These are phyloP conservation scores for Medicago truncatula DNA, from an alignment of 306 rosid genomes.

Conservation along the genomic window DNA sequence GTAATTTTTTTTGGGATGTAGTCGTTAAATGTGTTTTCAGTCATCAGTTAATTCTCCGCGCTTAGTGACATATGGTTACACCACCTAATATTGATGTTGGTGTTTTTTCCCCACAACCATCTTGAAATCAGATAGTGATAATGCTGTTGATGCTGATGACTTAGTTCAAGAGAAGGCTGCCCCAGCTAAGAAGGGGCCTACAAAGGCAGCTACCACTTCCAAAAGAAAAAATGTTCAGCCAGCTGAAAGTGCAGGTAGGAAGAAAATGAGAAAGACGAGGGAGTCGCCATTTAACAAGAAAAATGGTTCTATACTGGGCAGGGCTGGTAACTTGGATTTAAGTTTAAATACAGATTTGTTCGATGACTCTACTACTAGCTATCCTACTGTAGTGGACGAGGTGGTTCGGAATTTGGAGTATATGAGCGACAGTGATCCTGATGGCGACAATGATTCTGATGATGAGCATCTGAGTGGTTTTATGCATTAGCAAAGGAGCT, in stretches of 20 bases:
- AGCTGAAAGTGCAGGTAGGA: slow-evolving; percentile 55
- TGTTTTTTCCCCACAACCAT: slow-evolving; percentile 42
- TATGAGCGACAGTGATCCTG: slow-evolving; percentile 66
- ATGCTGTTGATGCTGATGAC: slow-evolving; percentile 26
- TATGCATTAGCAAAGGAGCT: not conserved
- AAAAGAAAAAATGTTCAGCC: slow-evolving; percentile 61
- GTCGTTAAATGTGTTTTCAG: slow-evolving; percentile 6
- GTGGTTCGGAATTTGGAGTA: no score
- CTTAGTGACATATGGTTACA: not conserved
- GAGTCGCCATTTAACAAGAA: slow-evolving; percentile 87
- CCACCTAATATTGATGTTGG: not conserved
- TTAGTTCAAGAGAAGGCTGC: slow-evolving; percentile 38
- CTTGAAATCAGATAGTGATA: slow-evolving; percentile 52
- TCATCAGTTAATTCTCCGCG: not conserved
- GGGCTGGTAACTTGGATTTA: slow-evolving; percentile 44
- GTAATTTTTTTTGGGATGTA: slow-evolving; percentile 38
- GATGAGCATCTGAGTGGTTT: not conserved
- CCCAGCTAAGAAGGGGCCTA: slow-evolving; percentile 63
- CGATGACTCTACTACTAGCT: slow-evolving; percentile 47
- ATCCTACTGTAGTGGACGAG: no score
- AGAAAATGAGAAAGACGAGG: slow-evolving; percentile 90
- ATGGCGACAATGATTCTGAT: slow-evolving; percentile 52
- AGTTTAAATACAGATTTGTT: slow-evolving; percentile 44
- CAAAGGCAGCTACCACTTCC: slow-evolving; percentile 52
- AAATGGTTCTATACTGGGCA: slow-evolving; percentile 68